Evolutionary conservation across 2,329 filamentous ascomycete species (phyloP).

Genomic region (Hypoxylon sp.): DNA sequence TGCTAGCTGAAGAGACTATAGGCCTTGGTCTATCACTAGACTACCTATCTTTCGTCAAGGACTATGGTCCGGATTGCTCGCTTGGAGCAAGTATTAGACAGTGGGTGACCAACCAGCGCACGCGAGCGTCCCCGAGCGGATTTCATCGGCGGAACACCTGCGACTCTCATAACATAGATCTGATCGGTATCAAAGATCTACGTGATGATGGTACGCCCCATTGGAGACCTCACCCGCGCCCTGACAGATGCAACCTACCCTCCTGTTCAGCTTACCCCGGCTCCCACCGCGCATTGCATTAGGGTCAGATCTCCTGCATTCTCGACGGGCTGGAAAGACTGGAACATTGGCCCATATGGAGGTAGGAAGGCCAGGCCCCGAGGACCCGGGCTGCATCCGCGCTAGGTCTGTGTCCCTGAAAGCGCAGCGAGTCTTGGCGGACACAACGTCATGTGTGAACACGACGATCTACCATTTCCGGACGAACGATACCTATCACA

Average conservation of each 20-base stretch:
- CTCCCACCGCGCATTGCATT: constrained; percentile 44
- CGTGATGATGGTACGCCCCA: constrained; percentile 29
- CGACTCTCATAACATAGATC: constrained; percentile 24
- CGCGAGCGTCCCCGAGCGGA: constrained; percentile 13
- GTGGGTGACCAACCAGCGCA: constrained; percentile 10
- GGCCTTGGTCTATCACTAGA: constrained; percentile 5
- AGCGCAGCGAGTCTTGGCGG: constrained; percentile 40
- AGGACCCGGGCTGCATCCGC: constrained; percentile 40
- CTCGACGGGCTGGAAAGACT: constrained; percentile 31
- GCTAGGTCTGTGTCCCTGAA: constrained; percentile 43
- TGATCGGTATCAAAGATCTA: constrained; percentile 37
- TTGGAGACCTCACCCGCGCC: constrained; percentile 42
- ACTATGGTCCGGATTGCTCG: constrained; percentile 3
- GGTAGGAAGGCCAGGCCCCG: constrained; percentile 32
- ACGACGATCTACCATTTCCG: constrained; percentile 42
- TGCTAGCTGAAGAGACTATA: constrained; percentile 23
- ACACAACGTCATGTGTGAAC: constrained; percentile 45
- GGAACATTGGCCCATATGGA: constrained; percentile 39
- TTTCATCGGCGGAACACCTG: constrained; percentile 15
- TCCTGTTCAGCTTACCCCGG: constrained; percentile 43
- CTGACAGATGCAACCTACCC: constrained; percentile 43
- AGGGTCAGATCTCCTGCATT: constrained; percentile 44
- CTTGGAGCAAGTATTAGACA: constrained; percentile 2
- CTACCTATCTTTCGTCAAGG: constrained; percentile 1
- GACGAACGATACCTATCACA: constrained; percentile 43